Evolutionary conservation across 257 asterid species (phyloP), one percentile per base, ranked within the genome.

Genomic region (Solanum pimpinellifolium): DNA sequence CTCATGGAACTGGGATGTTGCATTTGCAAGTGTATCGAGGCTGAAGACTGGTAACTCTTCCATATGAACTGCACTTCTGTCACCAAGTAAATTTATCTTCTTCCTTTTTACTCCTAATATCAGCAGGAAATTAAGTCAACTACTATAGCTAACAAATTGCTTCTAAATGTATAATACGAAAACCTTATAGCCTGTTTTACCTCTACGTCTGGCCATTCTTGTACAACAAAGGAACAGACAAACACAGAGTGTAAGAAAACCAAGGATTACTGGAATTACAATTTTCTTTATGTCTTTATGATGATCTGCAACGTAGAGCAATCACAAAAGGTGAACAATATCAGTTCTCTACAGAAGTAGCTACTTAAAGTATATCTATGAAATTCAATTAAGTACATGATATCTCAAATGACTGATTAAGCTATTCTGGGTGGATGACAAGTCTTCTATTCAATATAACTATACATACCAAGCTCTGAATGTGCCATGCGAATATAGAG

Each of bases 401-500:
- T 15, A 78, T 46, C 42, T 46, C 39, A 27, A 78, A 78, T 78
- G 66, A 78, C 25, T 9, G 66, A 46, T 78, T 78, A 39, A 84
- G 59, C 39, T 12, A 60, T 75, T 20, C 18, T 37, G 49, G 49
- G 81, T 20, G 4, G 75, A 44, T 4, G 25, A 23, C 2, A 35
- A 39, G 78, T 37, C 62, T 84, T 25, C 4, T 39, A n/a, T 84
- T n/a, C 7, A 69, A 21, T 52, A 84, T 35, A 60, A 39, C 37
- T n/a, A 39, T n/a, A 35, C 74, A 39, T 92, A 93, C 95, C 95
- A 11, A 91, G 88, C 73, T 92, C 95, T 2, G 97, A 93, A 88
- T 86, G n/a, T 2, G 90, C 87, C 60, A 94, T 87, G 5, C 95
- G 93, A 72, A 93, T 49, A 88, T 90, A 88, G 31, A 93, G 92